Percentiles rank a stretch among this genome's conserved stretches.
Evolutionary conservation across 352 stramenopile genomes (phyloP).

Genomic region (Bremia lactucae): DNA sequence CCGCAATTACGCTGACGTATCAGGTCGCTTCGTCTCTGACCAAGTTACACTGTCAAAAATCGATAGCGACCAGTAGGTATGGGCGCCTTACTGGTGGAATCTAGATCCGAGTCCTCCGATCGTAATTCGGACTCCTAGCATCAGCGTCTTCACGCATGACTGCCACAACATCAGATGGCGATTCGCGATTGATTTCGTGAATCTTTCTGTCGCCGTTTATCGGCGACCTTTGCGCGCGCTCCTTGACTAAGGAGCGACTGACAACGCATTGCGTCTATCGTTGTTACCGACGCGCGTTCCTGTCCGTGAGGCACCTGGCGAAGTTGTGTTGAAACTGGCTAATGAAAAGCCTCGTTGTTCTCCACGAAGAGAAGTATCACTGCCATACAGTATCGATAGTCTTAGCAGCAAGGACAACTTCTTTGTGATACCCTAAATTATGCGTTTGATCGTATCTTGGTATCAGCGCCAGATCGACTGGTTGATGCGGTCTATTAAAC

Average conservation of each 20-base stretch:
- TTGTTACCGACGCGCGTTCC: no score
- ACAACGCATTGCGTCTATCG: conserved; percentile 7
- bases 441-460: conserved; percentile 15
- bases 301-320: no score
- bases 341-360: conserved; percentile 5
- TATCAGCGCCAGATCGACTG: conserved; percentile 8
- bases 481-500: background rate
- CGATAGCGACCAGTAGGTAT: no score
- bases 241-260: conserved; percentile 15
- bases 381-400: conserved; percentile 7
- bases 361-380: background rate
- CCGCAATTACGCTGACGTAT: no score
- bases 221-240: conserved; percentile 7
- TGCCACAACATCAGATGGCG: conserved; percentile 3
- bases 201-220: background rate
- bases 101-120: no score
- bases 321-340: no score
- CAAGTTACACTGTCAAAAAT: no score
- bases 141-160: conserved; percentile 4
- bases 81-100: no score
- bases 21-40: no score
- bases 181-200: conserved; percentile 6
- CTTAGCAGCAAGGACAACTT: conserved; percentile 10
- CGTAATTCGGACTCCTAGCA: no score
- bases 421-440: conserved; percentile 16